Base-by-base conservation (phyloP, 2,329 filamentous ascomycete genomes). In the Colletotrichum tabaci region DNA sequence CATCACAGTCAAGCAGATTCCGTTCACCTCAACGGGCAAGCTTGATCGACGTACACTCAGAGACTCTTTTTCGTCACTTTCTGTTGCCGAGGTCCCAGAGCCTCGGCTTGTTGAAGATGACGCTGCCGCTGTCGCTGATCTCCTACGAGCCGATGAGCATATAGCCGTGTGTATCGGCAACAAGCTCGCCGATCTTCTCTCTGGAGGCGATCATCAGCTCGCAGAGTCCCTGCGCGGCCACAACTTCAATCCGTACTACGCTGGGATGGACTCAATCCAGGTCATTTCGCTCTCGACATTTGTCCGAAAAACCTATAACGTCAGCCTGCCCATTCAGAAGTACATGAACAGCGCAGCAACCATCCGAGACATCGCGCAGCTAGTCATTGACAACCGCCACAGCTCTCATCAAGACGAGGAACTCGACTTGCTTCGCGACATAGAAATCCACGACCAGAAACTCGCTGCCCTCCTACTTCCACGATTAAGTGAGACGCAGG, bases 21-120 rank as follows among this genome's bases (percentile, higher is more conserved):
- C 76, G 0, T 58, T 71, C 16, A 73, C 68, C 0, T 23, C 55
- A 1, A 75, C 75, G 5, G 75, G 75, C 4, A 78, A 78, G 61
- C 63, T 74, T 9, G 73, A 77, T 44, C 74, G 76, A 15, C 21
- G 50, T 18, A 21, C 15, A 26, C 56, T 71, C 2, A 35, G 38
- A 21, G 35, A 67, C 6, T 9, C 42, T 42, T 63, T 56, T 21
- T 61, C 47, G 21, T 49, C 18, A 1, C 12, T 57, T 2, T 15
- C 15, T 18, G 30, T 7, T 42, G 9, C 15, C 15, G 5, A 50
- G 40, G 21, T 8, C 5, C 18, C 50, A 23, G 30, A 1, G 9
- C 4, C 10, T 7, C 21, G 15, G 12, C n/a, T 30, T 12, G 4
- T 26, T 16, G 6, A 52, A 8, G 35, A 38, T 13, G n/a, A 26